Conservation (phyloP, 345 rosid genomes). For the Conringia planisiliqua region DNA sequence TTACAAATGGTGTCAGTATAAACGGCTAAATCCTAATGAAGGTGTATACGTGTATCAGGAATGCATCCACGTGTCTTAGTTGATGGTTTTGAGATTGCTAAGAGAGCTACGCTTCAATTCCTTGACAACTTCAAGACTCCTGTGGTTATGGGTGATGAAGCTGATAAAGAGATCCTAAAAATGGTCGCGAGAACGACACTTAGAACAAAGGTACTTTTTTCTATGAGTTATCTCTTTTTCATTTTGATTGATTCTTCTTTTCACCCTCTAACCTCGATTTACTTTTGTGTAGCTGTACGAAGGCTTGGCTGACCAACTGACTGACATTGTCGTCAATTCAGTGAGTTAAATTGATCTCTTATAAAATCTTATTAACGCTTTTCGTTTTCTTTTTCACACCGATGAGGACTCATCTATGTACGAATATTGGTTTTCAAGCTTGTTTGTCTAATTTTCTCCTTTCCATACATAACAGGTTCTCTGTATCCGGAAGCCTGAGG, state of each 20-base stretch:
- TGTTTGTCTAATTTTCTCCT: conserved; percentile 2
- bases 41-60: conserved; percentile 43
- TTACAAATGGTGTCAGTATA: not conserved
- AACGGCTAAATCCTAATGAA: not conserved
- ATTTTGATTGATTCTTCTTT: not conserved
- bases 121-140: conserved; percentile 96
- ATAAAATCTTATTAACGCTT: not conserved
- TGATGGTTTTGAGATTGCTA: conserved; percentile 98
- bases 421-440: not conserved
- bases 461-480: conserved; percentile 62
- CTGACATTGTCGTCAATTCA: conserved; percentile 84
- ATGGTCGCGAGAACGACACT: conserved; percentile 98
- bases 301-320: conserved; percentile 91
- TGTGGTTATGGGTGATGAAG: conserved; percentile 90
- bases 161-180: conserved; percentile 87
- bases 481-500: conserved; percentile 84
- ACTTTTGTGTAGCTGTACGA: conserved; percentile 64
- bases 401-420: not conserved
- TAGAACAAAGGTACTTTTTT: conserved; percentile 71
- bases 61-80: conserved; percentile 99
- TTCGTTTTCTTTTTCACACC: not conserved
- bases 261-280: not conserved
- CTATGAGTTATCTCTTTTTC: conserved; percentile 3
- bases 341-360: conserved; percentile 44
- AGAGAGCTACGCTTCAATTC: conserved; percentile 86